Percentiles rank a stretch among this genome's conserved stretches.
Conservation (phyloP, 2,329 filamentous ascomycete genomes). For the Ophiostoma angusticollis region DNA sequence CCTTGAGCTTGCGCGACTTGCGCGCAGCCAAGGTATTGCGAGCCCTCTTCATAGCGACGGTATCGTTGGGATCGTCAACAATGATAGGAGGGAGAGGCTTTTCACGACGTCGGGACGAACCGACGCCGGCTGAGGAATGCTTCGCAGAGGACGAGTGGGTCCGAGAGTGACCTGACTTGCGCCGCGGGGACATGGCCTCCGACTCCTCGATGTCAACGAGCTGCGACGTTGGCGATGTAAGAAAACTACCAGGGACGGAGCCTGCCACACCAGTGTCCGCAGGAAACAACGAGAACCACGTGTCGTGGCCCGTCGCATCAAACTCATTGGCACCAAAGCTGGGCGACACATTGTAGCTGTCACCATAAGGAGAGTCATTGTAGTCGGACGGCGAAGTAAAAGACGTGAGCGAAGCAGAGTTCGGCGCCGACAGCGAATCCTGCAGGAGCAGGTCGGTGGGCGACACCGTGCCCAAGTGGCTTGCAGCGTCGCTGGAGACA, state of each 20-base stretch:
- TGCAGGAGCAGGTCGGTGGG: conserved; percentile 68
- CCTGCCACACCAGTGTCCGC: conserved; percentile 24
- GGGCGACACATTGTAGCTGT: conserved; percentile 66
- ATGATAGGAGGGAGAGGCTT: conserved; percentile 71
- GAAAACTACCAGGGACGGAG: conserved; percentile 13
- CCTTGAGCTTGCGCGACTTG: conserved; percentile 82
- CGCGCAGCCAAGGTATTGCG: conserved; percentile 88
- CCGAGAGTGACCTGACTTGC: conserved; percentile 36
- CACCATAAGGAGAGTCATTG: conserved; percentile 64
- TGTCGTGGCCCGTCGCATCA: conserved; percentile 33
- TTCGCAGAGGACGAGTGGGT: conserved; percentile 29
- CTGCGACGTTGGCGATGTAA: conserved; percentile 29
- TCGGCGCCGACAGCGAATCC: conserved; percentile 63
- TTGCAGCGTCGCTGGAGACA: conserved; percentile 31
- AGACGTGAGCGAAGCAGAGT: conserved; percentile 69
- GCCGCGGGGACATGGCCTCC: conserved; percentile 28
- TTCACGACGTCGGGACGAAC: conserved; percentile 55
- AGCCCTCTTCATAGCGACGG: conserved; percentile 78
- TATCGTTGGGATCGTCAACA: conserved; percentile 60
- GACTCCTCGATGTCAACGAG: conserved; percentile 33
- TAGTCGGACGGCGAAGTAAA: conserved; percentile 74
- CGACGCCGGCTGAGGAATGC: conserved; percentile 60
- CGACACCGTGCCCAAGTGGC: conserved; percentile 61
- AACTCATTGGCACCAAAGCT: conserved; percentile 53
- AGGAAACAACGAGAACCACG: conserved; percentile 67